Evolutionary conservation across 2,329 filamentous ascomycete genomes (phyloP), one percentile per base, ranked within the genome.

Genomic region (Trichoderma simmonsii): DNA sequence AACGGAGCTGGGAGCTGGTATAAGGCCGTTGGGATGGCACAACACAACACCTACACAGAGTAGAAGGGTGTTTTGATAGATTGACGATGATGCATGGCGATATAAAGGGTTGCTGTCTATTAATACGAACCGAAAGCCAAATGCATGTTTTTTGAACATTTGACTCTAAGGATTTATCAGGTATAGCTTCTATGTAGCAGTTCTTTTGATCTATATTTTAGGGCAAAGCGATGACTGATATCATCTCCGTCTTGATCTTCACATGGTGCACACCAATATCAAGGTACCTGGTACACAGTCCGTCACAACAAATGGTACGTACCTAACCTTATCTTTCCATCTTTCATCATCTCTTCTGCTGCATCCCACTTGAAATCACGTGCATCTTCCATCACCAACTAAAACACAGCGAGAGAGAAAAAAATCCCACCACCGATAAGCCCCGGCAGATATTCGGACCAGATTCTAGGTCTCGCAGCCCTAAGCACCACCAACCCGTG

Each of bases 401-500:
- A 54, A 54, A 14, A 54, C 18, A 51, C 18, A 12, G 43, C 18
- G n/a, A 59, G 56, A 30, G 61, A 24, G 26, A 26, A 26, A n/a
- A 51, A 54, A 51, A 24, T 12, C n/a, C n/a, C n/a, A n/a, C 48
- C 21, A 8, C n/a, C 34, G 51, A 43, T 43, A 43, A 14, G 43
- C 2, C 79, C 79, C 80, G 81, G 80, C 43, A 75, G 76, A 81
- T 78, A 71, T 14, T 75, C 80, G 80, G 80, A 70, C 51, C 43
- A 66, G 32, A 30, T 34, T 73, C 75, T 83, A 83, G 82, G 82
- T 83, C 79, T 83, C 74, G 73, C 76, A 83, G 77, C 82, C 82
- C 82, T 83, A 83, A 83, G 75, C 76, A 78, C 71, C 73, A 75
- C 74, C 73, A 74, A 72, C 76, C 75, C 74, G 74, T 71, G 75